Percentiles rank a stretch among this genome's conserved stretches.
phyloP scores from a whole-genome alignment of 1,284 basidiomycete genomes.

The Fomitopsis pinicola region DNA sequence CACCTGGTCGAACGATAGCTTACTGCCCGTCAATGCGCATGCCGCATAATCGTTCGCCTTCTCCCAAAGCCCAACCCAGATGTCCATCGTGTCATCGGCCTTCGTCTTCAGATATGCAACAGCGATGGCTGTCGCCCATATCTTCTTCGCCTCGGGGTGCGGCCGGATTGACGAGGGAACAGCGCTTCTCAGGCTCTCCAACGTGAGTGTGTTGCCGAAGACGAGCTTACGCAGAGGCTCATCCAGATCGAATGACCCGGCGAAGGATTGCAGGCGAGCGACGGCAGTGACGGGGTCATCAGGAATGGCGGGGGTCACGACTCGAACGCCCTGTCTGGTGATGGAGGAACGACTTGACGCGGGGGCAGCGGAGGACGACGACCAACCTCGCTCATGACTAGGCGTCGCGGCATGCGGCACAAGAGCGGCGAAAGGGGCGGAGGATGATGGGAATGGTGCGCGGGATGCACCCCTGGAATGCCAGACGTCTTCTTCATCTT shows the following conservation, averaged over 20 bases:
- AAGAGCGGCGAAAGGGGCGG: neutral
- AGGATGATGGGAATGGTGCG: neutral
- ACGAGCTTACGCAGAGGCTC: constrained; percentile 28
- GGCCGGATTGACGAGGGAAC: constrained; percentile 5
- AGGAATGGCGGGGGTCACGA: neutral
- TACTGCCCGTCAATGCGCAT: neutral
- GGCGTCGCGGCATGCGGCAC: neutral
- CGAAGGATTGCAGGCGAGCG: constrained; percentile 34
- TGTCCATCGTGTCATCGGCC: constrained; percentile 28
- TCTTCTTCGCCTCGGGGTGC: constrained; percentile 16
- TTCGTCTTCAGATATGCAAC: constrained; percentile 34
- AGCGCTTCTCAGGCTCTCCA: neutral
- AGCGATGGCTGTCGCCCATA: constrained; percentile 41
- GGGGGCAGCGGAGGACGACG: no score
- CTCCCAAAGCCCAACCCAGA: constrained; percentile 31
- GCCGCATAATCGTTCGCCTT: constrained; percentile 33
- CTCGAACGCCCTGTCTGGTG: no score
- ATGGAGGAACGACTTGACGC: neutral
- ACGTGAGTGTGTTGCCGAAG: constrained; percentile 14
- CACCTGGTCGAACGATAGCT: neutral
- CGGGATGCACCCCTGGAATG: no score
- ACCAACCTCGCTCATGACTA: no score
- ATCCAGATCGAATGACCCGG: constrained; percentile 41
- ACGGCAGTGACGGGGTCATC: constrained; percentile 27
- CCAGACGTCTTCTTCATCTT: no score